Evolutionary conservation across 108 stramenopile species (phyloP), one percentile per base, ranked within the genome.

Genomic region (Pseudonitzschia multiseries): DNA sequence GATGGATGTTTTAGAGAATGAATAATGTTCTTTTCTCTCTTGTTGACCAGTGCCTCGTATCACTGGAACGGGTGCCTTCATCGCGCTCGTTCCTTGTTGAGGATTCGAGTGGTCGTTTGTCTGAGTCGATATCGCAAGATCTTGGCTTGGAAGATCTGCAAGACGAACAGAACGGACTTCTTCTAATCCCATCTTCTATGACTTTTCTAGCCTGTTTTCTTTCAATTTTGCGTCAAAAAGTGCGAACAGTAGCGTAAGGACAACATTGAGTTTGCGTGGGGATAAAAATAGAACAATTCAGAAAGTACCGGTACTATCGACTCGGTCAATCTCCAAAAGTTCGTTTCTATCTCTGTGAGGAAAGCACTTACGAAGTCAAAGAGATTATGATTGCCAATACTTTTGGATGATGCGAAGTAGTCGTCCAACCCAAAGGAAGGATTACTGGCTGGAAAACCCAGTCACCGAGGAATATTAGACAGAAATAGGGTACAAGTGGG

Each of bases 371-470:
- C 50, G 9, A n/a, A 4, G 50, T n/a, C 50, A 51, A 51, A 1
- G 3, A 10, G n/a, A 51, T 10, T 2, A 56, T 24, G 24, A 56
- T 26, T 56, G 54, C 1, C 2, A 10, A 12, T 26, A 20, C 9
- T 24, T 12, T 56, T 56, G 1, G 22, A 1, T 56, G 54, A 26
- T 24, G 24, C 4, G 2, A 56, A 3, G 21, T 56, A n/a, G 54
- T 56, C 2, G n/a, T 56, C 54, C 54, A 56, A 56, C 54, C 54
- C 54, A 26, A 56, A 56, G 54, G 54, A 56, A 56, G 54, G 54
- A 26, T 24, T 26, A 26, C 54, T 56, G n/a, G 54, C 26, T 56
- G 24, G 54, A 26, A 21, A 20, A 56, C 46, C 54, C 54, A 56
- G 54, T 51, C 54, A 26, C 54, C 4, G 20, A 20, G 24, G 2